Evolutionary conservation across 2,329 filamentous ascomycete species (phyloP), one percentile per base, ranked within the genome.

Genomic region (Amphichorda felina): DNA sequence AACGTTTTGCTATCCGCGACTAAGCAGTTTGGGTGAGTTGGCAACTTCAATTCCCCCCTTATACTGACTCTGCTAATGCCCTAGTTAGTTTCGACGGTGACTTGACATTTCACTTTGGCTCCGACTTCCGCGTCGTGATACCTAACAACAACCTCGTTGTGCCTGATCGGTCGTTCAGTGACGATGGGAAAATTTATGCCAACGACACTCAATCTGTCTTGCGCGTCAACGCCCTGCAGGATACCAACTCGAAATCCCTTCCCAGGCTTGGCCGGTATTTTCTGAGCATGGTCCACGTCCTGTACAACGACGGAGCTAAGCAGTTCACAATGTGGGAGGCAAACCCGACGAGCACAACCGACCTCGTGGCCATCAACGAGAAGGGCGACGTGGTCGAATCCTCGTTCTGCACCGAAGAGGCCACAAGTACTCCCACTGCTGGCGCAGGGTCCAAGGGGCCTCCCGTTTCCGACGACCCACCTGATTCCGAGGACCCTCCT

Each of bases 21-120:
- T 3, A n/a, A 17, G 17, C 30, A 35, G 10, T 24, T 24, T 10
- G 21, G n/a, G 10, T 36, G 38, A 26, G 26, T 31, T 21, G 3
- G 14, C 41, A 6, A 45, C 27, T 15, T 40, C 50, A 1, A 50
- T 38, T 16, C 49, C 53, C 41, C 53, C 38, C 35, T 40, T 38
- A 14, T 26, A 15, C 11, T 33, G n/a, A 10, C 21, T 9, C 28
- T 30, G 17, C 11, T n/a, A 30, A 7, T 13, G 26, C 14, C 11
- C 14, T 14, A 30, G 14, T 17, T 5, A 8, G 10, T 15, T 38
- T 16, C 22, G 34, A 33, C 13, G 38, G 21, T 24, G 36, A 31
- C 16, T 11, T 35, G 35, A 43, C 37, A 3, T 34, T 41, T 18
- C 35, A 24, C 16, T 14, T 43, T 4, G 21, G 26, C 11, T 26